Conservation (phyloP, 2,329 filamentous ascomycete species). For the Neonectria ditissima region DNA sequence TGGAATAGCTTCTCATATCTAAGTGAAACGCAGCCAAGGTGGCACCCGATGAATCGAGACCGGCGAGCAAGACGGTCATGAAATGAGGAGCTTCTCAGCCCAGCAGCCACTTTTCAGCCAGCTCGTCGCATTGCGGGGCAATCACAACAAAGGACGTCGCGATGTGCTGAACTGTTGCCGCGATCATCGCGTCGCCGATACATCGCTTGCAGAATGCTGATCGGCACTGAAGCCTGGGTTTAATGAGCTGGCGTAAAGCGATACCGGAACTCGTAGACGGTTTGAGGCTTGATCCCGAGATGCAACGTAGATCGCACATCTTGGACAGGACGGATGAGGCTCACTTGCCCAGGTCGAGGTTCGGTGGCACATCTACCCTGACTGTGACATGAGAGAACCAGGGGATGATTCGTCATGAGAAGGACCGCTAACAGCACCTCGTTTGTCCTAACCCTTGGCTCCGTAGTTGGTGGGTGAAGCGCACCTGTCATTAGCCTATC, state of each 20-base stretch:
- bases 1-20: constrained; percentile 19
- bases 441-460: not conserved
- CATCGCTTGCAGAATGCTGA: constrained; percentile 34
- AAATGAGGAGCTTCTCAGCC: constrained; percentile 16
- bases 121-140: constrained; percentile 9
- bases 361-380: constrained; percentile 5
- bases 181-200: too few species aligned
- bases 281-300: constrained; percentile 30
- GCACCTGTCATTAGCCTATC: constrained; percentile 14
- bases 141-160: constrained; percentile 7
- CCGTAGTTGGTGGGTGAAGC: constrained; percentile 2
- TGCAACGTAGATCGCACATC: constrained; percentile 25
- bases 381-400: constrained; percentile 21
- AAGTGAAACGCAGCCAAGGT: constrained; percentile 29
- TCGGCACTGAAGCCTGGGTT: constrained; percentile 29
- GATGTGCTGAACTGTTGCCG: constrained; percentile 17
- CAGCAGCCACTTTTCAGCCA: constrained; percentile 11
- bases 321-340: not conserved
- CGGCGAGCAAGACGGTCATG: constrained; percentile 19
- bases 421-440: not conserved
- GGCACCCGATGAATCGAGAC: constrained; percentile 30
- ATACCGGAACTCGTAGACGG: constrained; percentile 21
- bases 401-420: constrained; percentile 1
- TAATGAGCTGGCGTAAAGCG: constrained; percentile 11
- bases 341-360: not conserved